Base-by-base conservation (phyloP, 2,329 filamentous ascomycete genomes). In the Botrytis galanthina region DNA sequence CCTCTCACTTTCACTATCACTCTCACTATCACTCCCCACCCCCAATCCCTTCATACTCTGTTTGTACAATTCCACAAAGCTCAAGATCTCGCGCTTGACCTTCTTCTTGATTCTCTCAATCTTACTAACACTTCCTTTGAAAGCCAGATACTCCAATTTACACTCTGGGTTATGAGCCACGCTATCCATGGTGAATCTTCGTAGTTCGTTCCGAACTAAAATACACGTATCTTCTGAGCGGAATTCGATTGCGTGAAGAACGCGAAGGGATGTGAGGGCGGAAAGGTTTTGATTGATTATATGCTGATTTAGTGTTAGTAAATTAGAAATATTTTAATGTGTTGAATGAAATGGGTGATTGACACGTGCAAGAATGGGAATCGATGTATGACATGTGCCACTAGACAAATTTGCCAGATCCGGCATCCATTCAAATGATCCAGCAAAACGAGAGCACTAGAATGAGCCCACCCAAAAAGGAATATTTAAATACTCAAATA, bases 151-250 rank as follows among this genome's bases (percentile, higher is more conserved):
- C 78, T 90, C 86, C 3, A 91, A 82, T 76, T 87, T 87, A 78
- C 89, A 82, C 16, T 85, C 78, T 0, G 87, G 87, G 73, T 87
- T 84, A 74, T 90, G 87, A 2, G 86, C 85, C 3, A 91, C 80
- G 46, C 84, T 87, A 78, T 91, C 89, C 16, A 89, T 83, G 42
- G 88, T 84, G 78, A 90, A 90, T n/a, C 84, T 84, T 59, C 86
- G 84, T 3, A 87, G 86, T 80, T 91, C 88, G 29, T 84, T 83
- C 81, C 87, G 85, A 12, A 89, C 86, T 82, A 86, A 82, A 8
- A 18, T 1, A 73, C 87, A 90, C 0, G 86, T 86, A 75, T 88
- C 86, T 46, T 88, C 86, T 74, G 85, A 86, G 29, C 86, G 84
- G 74, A 90, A 86, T 48, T 83, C 83, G 57, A 88, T 80, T 26